Evolutionary conservation across 106 monocot species (phyloP).

Genomic region (Alisma plantagoaquatica): DNA sequence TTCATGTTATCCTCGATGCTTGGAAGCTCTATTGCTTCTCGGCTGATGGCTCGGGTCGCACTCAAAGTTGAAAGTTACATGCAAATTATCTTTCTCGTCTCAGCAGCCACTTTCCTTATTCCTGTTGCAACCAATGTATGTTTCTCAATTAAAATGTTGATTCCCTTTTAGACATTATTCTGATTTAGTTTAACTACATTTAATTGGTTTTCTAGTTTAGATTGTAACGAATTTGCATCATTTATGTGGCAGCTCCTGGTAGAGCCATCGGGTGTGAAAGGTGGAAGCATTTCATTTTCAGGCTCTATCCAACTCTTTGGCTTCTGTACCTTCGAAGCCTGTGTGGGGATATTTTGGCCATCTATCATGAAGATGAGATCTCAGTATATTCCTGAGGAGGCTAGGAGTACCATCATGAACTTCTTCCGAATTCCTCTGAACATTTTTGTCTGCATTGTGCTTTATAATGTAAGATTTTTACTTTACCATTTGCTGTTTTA

Average conservation of each 20-base stretch:
- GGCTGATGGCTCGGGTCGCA: conserved; percentile 53
- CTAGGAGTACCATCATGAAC: conserved; percentile 99
- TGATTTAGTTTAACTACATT: not conserved
- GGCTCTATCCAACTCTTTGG: conserved; percentile 80
- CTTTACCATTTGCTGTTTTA: not conserved
- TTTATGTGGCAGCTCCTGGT: conserved; percentile 51
- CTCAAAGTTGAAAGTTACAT: conserved; percentile 94
- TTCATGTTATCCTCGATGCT: conserved; percentile 99
- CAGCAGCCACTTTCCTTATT: conserved; percentile 71
- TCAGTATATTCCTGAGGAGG: conserved; percentile 97
- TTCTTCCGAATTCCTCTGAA: conserved; percentile 98
- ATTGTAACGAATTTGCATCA: too few relatives aligned
- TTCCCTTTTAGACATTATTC: conserved; percentile 3
- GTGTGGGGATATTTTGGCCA: conserved; percentile 96
- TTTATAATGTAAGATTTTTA: conserved; percentile 78
- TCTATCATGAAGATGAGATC: conserved; percentile 99
- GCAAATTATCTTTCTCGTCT: conserved; percentile 79
- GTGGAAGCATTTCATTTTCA: conserved; percentile 55
- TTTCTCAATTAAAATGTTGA: too few relatives aligned
- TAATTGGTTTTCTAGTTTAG: not conserved
- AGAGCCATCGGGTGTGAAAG: conserved; percentile 36
- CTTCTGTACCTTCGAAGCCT: conserved; percentile 89
- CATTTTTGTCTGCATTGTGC: conserved; percentile 88
- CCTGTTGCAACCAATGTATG: conserved; percentile 72
- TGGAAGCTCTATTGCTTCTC: conserved; percentile 90